A percentile compares a stretch with the other conserved stretches of the same genome.
Conservation (phyloP, 2,329 filamentous ascomycete genomes). For the Fusarium sambucinum region DNA sequence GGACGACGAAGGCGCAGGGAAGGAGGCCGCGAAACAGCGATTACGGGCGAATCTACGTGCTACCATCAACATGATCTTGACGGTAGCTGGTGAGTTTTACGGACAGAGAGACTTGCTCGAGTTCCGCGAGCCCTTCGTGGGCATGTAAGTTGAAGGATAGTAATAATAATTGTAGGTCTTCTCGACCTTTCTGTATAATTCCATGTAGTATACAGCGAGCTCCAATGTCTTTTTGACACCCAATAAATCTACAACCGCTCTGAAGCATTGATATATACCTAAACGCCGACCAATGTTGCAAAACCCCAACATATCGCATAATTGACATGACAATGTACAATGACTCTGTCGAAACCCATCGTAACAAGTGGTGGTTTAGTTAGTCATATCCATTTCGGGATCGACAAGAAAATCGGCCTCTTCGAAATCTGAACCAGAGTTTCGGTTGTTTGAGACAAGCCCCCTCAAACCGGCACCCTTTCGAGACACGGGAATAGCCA, state of each 20-base stretch:
- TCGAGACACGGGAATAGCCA: slow-evolving; percentile 62
- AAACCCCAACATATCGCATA: slow-evolving; percentile 27
- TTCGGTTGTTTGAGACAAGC: slow-evolving; percentile 62
- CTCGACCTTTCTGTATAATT: slow-evolving; percentile 29
- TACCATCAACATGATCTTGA: slow-evolving; percentile 94
- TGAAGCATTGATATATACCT: slow-evolving; percentile 38
- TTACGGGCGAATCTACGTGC: slow-evolving; percentile 67
- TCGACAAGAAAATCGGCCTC: slow-evolving; percentile 75
- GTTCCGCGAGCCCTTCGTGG: slow-evolving; percentile 73
- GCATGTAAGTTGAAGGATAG: slow-evolving; percentile 51
- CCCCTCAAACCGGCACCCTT: slow-evolving; percentile 43
- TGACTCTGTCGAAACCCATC: not conserved
- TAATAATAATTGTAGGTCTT: slow-evolving; percentile 22
- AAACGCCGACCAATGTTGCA: slow-evolving; percentile 42
- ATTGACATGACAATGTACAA: slow-evolving; percentile 16
- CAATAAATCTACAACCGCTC: slow-evolving; percentile 36
- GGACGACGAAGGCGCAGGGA: slow-evolving; percentile 47
- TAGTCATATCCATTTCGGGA: slow-evolving; percentile 56
- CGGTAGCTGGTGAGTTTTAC: slow-evolving; percentile 87
- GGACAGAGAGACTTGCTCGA: slow-evolving; percentile 88
- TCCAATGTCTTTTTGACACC: slow-evolving; percentile 15
- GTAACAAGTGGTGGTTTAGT: slow-evolving; percentile 11
- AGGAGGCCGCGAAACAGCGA: slow-evolving; percentile 50
- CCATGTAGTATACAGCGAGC: slow-evolving; percentile 30
- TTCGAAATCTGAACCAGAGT: slow-evolving; percentile 69